Percentiles rank a stretch among this genome's conserved stretches.
These are phyloP conservation scores for Agrocybe praecox DNA, from an alignment of 768 basidiomycete species.

Conservation along the genomic window DNA sequence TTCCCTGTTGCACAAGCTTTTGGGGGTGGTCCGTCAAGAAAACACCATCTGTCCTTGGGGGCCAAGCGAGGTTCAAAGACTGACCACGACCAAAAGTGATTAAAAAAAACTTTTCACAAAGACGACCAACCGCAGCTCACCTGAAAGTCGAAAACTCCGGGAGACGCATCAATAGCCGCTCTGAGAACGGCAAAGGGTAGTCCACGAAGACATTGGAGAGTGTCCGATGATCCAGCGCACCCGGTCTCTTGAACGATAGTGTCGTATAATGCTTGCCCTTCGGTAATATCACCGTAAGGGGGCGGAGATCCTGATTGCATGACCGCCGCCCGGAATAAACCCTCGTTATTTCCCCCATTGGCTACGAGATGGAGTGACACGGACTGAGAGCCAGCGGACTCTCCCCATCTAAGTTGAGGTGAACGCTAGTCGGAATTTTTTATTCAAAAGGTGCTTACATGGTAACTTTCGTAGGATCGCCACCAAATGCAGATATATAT, in stretches of 20 bases:
- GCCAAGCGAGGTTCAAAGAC: slow-evolving; percentile 40
- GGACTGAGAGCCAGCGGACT: slow-evolving; percentile 55
- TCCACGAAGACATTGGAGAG: slow-evolving; percentile 40
- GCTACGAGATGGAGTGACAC: slow-evolving; percentile 52
- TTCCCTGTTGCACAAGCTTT: slow-evolving; percentile 42
- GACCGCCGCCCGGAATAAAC: slow-evolving; percentile 50
- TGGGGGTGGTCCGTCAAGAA: slow-evolving; percentile 49
- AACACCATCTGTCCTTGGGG: slow-evolving; percentile 50
- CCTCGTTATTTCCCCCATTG: slow-evolving; percentile 45
- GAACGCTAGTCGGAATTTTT: neutral
- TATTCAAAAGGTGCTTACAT: slow-evolving; percentile 34
- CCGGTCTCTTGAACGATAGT: slow-evolving; percentile 34
- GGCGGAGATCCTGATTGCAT: slow-evolving; percentile 48
- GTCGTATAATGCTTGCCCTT: slow-evolving; percentile 50
- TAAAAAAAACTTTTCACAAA: neutral
- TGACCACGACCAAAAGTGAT: neutral
- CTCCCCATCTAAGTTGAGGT: slow-evolving; percentile 34
- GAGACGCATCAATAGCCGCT: slow-evolving; percentile 40
- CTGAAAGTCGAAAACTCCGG: slow-evolving; percentile 41
- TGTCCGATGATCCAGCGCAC: slow-evolving; percentile 34
- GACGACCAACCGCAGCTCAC: slow-evolving; percentile 15
- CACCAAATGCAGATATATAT: slow-evolving; percentile 66
- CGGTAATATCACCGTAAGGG: slow-evolving; percentile 41
- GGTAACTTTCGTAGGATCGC: slow-evolving; percentile 63
- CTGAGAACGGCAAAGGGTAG: slow-evolving; percentile 37